Conservation (phyloP, 2,329 filamentous ascomycete species). For the Cytospora mali region DNA sequence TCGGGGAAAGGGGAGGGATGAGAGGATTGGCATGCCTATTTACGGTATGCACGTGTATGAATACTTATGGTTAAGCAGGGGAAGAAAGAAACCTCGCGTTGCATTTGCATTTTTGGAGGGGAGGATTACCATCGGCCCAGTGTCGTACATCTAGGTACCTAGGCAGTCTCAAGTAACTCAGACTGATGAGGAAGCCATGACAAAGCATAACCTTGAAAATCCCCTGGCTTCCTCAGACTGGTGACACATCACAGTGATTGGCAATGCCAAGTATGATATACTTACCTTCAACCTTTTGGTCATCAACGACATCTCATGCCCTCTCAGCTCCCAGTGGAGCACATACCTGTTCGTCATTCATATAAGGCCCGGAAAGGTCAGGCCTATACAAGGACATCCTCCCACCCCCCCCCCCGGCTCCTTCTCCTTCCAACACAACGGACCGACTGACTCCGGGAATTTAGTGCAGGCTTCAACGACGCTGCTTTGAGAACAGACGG, state of each 20-base stretch:
- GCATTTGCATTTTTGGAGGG: not conserved
- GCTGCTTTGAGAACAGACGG: too few relatives aligned
- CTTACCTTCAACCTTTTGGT: too few relatives aligned
- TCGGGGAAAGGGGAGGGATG: not conserved
- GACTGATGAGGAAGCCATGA: not conserved
- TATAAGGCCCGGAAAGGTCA: too few relatives aligned
- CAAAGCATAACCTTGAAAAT: not conserved
- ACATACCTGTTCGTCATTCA: too few relatives aligned
- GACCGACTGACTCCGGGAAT: too few relatives aligned
- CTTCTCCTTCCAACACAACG: too few relatives aligned
- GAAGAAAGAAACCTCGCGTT: not conserved
- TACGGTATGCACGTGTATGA: not conserved
- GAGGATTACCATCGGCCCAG: not conserved
- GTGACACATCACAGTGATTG: not conserved
- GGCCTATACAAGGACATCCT: too few relatives aligned
- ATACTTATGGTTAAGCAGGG: not conserved
- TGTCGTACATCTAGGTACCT: not conserved
- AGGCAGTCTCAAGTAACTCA: not conserved
- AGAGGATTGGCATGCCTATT: not conserved
- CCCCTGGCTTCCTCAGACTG: not conserved
- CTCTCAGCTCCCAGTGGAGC: too few relatives aligned
- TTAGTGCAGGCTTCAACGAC: too few relatives aligned
- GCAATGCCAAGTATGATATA: too few relatives aligned
- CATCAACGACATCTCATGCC: too few relatives aligned
- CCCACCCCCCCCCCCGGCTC: too few relatives aligned